phyloP scores from a whole-genome alignment of 352 stramenopile species.

The Globisporangium recalcitrans region DNA sequence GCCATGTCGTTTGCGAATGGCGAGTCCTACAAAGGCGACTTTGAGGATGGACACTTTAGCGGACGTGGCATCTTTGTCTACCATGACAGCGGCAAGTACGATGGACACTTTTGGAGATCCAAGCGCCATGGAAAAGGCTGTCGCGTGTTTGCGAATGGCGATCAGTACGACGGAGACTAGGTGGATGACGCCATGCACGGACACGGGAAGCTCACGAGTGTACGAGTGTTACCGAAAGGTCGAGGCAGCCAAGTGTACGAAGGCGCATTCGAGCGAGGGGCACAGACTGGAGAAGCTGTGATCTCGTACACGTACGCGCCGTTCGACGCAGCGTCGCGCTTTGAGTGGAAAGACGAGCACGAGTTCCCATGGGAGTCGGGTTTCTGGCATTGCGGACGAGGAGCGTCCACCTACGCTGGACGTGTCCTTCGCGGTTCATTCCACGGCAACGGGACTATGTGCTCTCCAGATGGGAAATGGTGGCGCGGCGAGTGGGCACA shows the following conservation, averaged over 20 bases:
- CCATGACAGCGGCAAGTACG: constrained; percentile 48
- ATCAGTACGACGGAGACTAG: constrained; percentile 59
- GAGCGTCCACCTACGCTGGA: constrained; percentile 51
- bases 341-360: constrained; percentile 52
- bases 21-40: constrained; percentile 67
- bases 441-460: constrained; percentile 50
- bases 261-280: constrained; percentile 38
- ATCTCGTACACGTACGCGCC: constrained; percentile 44
- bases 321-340: constrained; percentile 13
- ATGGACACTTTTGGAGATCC: constrained; percentile 39
- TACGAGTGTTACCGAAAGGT: not conserved
- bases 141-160: constrained; percentile 45
- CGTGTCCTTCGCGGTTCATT: constrained; percentile 49
- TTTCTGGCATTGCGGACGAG: constrained; percentile 54
- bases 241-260: constrained; percentile 32
- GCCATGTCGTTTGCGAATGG: constrained; percentile 53
- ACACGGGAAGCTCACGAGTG: constrained; percentile 29
- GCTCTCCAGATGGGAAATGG: constrained; percentile 47
- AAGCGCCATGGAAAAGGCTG: constrained; percentile 49
- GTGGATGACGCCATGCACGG: constrained; percentile 55
- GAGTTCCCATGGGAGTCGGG: constrained; percentile 59
- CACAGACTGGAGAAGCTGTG: constrained; percentile 35
- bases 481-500: constrained; percentile 49
- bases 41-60: constrained; percentile 37
- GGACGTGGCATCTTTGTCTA: constrained; percentile 43